These are phyloP conservation scores for Rhinocladiella similis DNA, from an alignment of 2,329 filamentous ascomycete genomes.

Conservation along the genomic window DNA sequence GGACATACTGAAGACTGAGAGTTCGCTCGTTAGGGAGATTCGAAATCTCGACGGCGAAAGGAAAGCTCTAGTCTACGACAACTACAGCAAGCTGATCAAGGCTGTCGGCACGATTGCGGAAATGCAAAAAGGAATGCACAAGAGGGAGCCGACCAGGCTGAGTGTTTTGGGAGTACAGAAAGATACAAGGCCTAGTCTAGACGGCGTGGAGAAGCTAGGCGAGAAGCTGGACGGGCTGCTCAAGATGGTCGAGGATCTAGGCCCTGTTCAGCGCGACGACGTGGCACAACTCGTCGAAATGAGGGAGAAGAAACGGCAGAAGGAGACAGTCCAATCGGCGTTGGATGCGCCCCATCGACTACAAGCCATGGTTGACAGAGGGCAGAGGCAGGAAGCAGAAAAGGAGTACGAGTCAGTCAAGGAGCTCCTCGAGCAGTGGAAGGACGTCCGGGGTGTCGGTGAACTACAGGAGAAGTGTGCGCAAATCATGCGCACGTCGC, in stretches of 20 bases:
- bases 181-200: slow-evolving; percentile 14
- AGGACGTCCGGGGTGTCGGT: slow-evolving; percentile 43
- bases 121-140: slow-evolving; percentile 52
- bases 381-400: slow-evolving; percentile 41
- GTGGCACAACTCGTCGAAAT: slow-evolving; percentile 32
- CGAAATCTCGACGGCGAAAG: slow-evolving; percentile 90
- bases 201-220: slow-evolving; percentile 24
- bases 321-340: slow-evolving; percentile 48
- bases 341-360: slow-evolving; percentile 43
- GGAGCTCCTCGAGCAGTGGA: slow-evolving; percentile 42
- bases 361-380: slow-evolving; percentile 38
- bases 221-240: slow-evolving; percentile 39
- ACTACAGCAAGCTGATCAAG: slow-evolving; percentile 95
- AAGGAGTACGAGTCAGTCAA: slow-evolving; percentile 44
- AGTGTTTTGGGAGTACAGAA: slow-evolving; percentile 6
- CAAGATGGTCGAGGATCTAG: slow-evolving; percentile 47
- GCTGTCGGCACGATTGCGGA: slow-evolving; percentile 94
- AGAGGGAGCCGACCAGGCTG: slow-evolving; percentile 41
- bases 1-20: slow-evolving; percentile 47
- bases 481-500: background rate
- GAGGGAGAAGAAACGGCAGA: slow-evolving; percentile 34
- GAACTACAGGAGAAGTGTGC: slow-evolving; percentile 43
- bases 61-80: slow-evolving; percentile 96
- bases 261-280: slow-evolving; percentile 39
- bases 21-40: slow-evolving; percentile 65